Percentiles rank a stretch among this genome's conserved stretches.
Evolutionary conservation across 305 asterid species (phyloP).

Genomic region (Fraxinus xanthoxyloides): DNA sequence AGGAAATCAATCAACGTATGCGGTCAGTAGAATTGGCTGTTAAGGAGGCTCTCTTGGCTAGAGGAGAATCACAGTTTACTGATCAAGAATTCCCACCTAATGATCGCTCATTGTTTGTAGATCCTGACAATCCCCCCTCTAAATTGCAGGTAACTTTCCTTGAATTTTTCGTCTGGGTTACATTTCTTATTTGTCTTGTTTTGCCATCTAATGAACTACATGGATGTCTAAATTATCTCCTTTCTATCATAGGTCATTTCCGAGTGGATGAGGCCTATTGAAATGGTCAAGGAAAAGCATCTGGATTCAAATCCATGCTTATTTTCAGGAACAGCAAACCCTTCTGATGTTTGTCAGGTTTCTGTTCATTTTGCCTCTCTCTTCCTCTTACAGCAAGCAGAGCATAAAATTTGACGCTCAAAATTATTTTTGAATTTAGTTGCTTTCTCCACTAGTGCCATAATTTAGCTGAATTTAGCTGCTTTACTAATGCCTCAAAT

Average conservation of each 20-base stretch:
- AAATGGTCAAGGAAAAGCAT: slow-evolving; percentile 76
- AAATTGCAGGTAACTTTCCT: slow-evolving; percentile 66
- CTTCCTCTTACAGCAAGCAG: neutral
- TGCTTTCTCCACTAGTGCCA: neutral
- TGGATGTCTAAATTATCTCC: slow-evolving; percentile 13
- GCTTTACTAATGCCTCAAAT: slow-evolving; percentile 18
- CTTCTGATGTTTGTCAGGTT: slow-evolving; percentile 99
- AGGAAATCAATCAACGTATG: slow-evolving; percentile 94
- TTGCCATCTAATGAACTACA: neutral
- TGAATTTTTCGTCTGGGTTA: neutral
- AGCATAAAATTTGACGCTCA: neutral
- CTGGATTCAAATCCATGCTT: slow-evolving; percentile 74
- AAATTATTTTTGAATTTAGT: neutral
- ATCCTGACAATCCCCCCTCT: slow-evolving; percentile 79
- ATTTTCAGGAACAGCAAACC: slow-evolving; percentile 83
- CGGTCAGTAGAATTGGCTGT: slow-evolving; percentile 96
- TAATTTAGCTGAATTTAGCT: neutral
- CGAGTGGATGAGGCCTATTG: slow-evolving; percentile 94
- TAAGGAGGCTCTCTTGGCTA: slow-evolving; percentile 90
- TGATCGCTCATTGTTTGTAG: slow-evolving; percentile 85
- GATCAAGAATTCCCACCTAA: slow-evolving; percentile 98
- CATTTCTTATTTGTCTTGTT: slow-evolving; percentile 6
- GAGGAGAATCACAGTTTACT: slow-evolving; percentile 88
- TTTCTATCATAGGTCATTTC: slow-evolving; percentile 70
- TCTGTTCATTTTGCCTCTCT: slow-evolving; percentile 19